Percentiles rank a stretch among this genome's conserved stretches.
phyloP scores from a whole-genome alignment of 2,329 filamentous ascomycete species.

The Colletotrichum liriopes region DNA sequence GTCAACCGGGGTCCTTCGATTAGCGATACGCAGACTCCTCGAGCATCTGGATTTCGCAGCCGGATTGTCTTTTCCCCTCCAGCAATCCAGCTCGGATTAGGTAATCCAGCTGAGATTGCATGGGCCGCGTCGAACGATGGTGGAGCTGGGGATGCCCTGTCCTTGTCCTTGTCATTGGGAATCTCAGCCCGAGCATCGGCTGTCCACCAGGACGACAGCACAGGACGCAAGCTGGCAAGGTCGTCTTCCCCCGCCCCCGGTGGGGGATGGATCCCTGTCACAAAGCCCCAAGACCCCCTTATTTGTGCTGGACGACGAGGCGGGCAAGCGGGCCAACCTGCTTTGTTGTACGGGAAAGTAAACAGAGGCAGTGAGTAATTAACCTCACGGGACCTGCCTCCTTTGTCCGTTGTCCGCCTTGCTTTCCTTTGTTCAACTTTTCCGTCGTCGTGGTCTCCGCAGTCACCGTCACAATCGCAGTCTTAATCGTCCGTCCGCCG shows the following conservation, averaged over 20 bases:
- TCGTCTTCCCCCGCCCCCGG: background rate
- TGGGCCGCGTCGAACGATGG: slow-evolving; percentile 22
- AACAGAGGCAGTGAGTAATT: slow-evolving; percentile 38
- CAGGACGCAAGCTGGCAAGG: slow-evolving; percentile 1
- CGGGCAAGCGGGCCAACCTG: slow-evolving; percentile 7
- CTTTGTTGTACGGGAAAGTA: slow-evolving; percentile 18
- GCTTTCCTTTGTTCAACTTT: slow-evolving; percentile 13
- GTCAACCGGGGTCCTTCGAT: background rate
- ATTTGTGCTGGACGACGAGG: slow-evolving; percentile 18
- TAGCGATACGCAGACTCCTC: background rate
- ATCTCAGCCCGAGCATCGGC: slow-evolving; percentile 16
- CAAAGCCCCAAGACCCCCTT: slow-evolving; percentile 24
- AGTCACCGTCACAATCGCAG: background rate
- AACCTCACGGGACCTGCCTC: background rate
- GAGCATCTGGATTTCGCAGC: background rate
- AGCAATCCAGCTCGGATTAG: background rate
- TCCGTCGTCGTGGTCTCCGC: slow-evolving; percentile 1
- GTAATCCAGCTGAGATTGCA: slow-evolving; percentile 8
- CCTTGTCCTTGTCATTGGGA: slow-evolving; percentile 11
- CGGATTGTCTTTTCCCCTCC: background rate
- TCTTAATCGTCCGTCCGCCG: background rate
- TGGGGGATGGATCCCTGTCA: slow-evolving; percentile 25
- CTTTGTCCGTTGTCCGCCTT: background rate
- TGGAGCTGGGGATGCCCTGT: slow-evolving; percentile 1
- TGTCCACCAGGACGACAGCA: slow-evolving; percentile 16